A percentile compares a stretch with the other conserved stretches of the same genome.
phyloP scores from a whole-genome alignment of 163 green algal genomes.

The Chloromonas sp. region DNA sequence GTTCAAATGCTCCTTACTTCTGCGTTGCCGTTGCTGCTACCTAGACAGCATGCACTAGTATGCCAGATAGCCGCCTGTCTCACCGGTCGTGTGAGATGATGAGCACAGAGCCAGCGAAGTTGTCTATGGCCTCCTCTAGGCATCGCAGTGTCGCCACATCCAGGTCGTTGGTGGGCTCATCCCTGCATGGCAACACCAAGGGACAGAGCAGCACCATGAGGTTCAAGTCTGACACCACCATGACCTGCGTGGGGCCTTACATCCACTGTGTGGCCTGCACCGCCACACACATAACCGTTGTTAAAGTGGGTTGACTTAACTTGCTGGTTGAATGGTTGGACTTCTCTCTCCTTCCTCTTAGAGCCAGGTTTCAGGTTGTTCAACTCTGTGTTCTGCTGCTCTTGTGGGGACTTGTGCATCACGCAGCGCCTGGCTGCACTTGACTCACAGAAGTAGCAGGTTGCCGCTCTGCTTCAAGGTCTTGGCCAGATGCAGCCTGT shows the following conservation, averaged over 20 bases:
- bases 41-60: too few relatives aligned
- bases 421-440: background rate
- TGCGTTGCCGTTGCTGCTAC: too few relatives aligned
- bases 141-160: constrained; percentile 75
- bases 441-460: constrained; percentile 67
- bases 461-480: constrained; percentile 74
- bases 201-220: background rate
- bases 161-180: constrained; percentile 88
- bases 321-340: too few relatives aligned
- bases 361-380: too few relatives aligned
- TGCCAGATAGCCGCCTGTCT: background rate
- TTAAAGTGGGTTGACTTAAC: too few relatives aligned
- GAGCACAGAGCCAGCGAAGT: constrained; percentile 56
- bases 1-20: too few relatives aligned
- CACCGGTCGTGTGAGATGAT: constrained; percentile 80
- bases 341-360: too few relatives aligned
- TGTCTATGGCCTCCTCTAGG: constrained; percentile 55
- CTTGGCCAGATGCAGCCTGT: constrained; percentile 77
- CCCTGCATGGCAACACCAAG: constrained; percentile 21
- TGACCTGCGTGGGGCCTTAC: too few relatives aligned
- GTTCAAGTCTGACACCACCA: too few relatives aligned
- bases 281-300: too few relatives aligned
- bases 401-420: background rate
- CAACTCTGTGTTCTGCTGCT: background rate
- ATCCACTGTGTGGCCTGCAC: too few relatives aligned